These are phyloP conservation scores for Colletotrichum scovillei DNA, from an alignment of 2,329 filamentous ascomycete genomes.

Conservation along the genomic window DNA sequence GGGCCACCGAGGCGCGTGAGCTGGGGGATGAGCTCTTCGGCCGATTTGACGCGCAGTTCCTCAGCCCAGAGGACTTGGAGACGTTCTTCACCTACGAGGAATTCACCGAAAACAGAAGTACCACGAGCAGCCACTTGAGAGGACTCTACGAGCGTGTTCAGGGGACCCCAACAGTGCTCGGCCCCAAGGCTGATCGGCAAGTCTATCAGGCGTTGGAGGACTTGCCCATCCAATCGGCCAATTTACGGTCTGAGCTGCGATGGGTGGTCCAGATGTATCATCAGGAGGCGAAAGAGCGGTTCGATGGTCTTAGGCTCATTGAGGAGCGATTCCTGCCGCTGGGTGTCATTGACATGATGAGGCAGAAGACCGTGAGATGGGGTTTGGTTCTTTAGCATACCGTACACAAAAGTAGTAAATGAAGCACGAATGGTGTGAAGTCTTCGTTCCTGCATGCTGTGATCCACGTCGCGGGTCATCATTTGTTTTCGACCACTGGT, in stretches of 20 bases:
- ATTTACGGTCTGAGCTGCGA: not conserved
- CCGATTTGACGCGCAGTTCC: not conserved
- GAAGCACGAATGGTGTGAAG: not conserved
- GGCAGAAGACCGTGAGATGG: constrained; percentile 9
- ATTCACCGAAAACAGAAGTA: not conserved
- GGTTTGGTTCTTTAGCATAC: not conserved
- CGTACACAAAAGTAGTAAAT: not conserved
- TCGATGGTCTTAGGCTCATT: not conserved
- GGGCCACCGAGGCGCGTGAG: not conserved
- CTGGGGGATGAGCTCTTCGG: not conserved
- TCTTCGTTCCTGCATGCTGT: too few relatives aligned
- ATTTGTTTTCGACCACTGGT: too few relatives aligned
- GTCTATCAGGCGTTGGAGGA: not conserved
- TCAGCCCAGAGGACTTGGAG: not conserved
- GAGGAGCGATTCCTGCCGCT: constrained; percentile 6
- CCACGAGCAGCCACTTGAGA: not conserved
- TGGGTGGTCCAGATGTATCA: constrained; percentile 15
- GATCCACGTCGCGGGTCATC: too few relatives aligned
- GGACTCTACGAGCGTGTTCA: not conserved
- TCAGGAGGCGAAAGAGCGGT: not conserved
- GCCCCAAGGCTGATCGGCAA: not conserved
- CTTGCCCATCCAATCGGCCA: not conserved
- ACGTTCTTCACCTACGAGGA: not conserved
- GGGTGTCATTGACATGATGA: constrained; percentile 10
- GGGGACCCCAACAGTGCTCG: not conserved